These are phyloP conservation scores for Ramalina intermedia DNA, from an alignment of 495 filamentous ascomycete species.

Conservation along the genomic window DNA sequence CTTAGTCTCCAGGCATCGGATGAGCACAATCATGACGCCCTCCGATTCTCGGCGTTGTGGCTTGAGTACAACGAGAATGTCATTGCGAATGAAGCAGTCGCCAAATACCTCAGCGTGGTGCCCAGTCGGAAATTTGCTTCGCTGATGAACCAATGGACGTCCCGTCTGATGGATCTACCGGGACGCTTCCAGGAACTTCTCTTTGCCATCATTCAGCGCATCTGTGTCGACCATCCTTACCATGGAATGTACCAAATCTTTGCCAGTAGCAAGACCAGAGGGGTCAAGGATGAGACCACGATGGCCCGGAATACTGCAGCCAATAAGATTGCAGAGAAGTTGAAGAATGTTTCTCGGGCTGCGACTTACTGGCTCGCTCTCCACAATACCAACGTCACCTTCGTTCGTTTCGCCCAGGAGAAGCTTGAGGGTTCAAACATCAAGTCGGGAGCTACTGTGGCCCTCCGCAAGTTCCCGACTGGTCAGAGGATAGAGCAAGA, in stretches of 20 bases:
- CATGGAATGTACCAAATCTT: conserved; percentile 95
- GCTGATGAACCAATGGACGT: conserved; percentile 91
- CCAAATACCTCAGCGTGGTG: conserved; percentile 51
- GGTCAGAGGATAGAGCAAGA: conserved; percentile 42
- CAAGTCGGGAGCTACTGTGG: conserved; percentile 50
- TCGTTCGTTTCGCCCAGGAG: conserved; percentile 58
- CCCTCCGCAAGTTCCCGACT: conserved; percentile 41
- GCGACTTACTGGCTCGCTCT: conserved; percentile 47
- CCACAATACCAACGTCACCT: conserved; percentile 55
- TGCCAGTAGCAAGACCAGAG: conserved; percentile 53
- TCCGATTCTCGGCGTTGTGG: conserved; percentile 95
- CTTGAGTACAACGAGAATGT: conserved; percentile 61
- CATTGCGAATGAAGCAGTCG: conserved; percentile 63
- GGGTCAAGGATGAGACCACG: conserved; percentile 55
- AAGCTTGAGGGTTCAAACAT: conserved; percentile 39
- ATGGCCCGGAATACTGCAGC: conserved; percentile 60
- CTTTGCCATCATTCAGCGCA: conserved; percentile 53
- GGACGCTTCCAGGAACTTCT: conserved; percentile 64
- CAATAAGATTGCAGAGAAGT: conserved; percentile 41
- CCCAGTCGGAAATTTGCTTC: conserved; percentile 83
- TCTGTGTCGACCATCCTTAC: conserved; percentile 85
- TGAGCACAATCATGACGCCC: conserved; percentile 70
- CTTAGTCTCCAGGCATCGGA: conserved; percentile 72
- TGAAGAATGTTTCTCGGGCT: conserved; percentile 37
- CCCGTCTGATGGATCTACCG: conserved; percentile 57